Evolutionary conservation across 352 stramenopile species (phyloP), one percentile per base, ranked within the genome.

Genomic region (Phytophthora fragariaefolia): DNA sequence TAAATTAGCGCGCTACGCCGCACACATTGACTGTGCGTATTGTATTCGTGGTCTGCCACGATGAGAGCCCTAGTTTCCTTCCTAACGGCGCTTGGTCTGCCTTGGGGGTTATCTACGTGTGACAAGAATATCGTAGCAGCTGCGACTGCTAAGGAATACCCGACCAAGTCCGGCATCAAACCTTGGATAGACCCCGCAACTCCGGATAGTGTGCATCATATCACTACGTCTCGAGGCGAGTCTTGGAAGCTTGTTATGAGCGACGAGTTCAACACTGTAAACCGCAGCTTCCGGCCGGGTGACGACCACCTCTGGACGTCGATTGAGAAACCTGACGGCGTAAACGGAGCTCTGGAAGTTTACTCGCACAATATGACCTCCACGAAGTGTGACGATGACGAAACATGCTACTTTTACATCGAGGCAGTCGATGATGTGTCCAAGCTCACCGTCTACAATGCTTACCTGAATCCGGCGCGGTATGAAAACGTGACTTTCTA

Each of bases 291-390:
- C 69, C 51, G 77, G 48, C 93, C 98, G 30, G 94, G 95, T 18
- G 66, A 85, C 18, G 96, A 99, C 77, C 93, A 97, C 24, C 61
- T 92, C 22, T 99, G 94, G 95, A 98, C 92, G 18, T 90, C 94
- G 10, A 81, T 97, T 20, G 80, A 98, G 57, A 98, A 98, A 57
- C 97, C 97, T 43, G 94, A 98, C 70, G 92, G 93, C 56, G 95
- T 91, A 17, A 96, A 96, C 54, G 82, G 79, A 10, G 93, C 93
- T 3, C 75, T 98, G 20, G 91, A 98, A 49, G 89, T 97, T 56
- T 98, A 98, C 74, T 96, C 94, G 48, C 86, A 87, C 48, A 90
- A 83, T 36, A 96, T 96, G 70, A 81, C 78, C n/a, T 89, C 70
- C 20, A 85, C 80, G 6, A 79, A 76, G 32, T 87, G 78, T 23